Evolutionary conservation across 106 monocot species (phyloP).

Genomic region (Iris macrosiphon): DNA sequence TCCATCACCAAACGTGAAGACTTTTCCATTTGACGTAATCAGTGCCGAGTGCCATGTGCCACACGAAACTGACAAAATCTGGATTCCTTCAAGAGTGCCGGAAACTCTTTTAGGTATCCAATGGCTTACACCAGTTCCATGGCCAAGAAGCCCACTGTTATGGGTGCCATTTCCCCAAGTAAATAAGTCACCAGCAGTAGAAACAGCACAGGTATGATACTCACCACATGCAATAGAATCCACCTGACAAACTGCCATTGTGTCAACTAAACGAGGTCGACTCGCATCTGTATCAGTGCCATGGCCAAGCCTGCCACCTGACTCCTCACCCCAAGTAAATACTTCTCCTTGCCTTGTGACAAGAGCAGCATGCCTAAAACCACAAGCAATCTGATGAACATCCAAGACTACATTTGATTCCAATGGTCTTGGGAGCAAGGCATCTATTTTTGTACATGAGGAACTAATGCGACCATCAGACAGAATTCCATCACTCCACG

Average conservation of each 20-base stretch:
- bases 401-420: slow-evolving; percentile 63
- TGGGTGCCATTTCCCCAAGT: slow-evolving; percentile 57
- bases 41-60: slow-evolving; percentile 60
- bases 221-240: slow-evolving; percentile 60
- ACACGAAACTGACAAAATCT: slow-evolving; percentile 44
- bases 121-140: slow-evolving; percentile 45
- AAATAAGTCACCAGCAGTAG: slow-evolving; percentile 50
- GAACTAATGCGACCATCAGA: slow-evolving; percentile 9
- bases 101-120: slow-evolving; percentile 70
- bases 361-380: slow-evolving; percentile 57
- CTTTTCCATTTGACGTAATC: slow-evolving; percentile 33
- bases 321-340: slow-evolving; percentile 74
- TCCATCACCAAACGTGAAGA: slow-evolving; percentile 60
- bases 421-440: slow-evolving; percentile 45
- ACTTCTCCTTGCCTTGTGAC: slow-evolving; percentile 71
- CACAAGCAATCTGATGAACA: slow-evolving; percentile 59
- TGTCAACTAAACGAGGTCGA: slow-evolving; percentile 45
- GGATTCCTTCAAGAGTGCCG: slow-evolving; percentile 47
- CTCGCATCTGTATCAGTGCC: slow-evolving; percentile 31
- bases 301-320: slow-evolving; percentile 61
- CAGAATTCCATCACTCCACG: slow-evolving; percentile 37
- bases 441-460: slow-evolving; percentile 21
- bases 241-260: slow-evolving; percentile 27
- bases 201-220: slow-evolving; percentile 59
- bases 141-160: slow-evolving; percentile 51